Evolutionary conservation across 2,329 filamentous ascomycete genomes (phyloP).

Genomic region (Macroventuria anomochaeta): DNA sequence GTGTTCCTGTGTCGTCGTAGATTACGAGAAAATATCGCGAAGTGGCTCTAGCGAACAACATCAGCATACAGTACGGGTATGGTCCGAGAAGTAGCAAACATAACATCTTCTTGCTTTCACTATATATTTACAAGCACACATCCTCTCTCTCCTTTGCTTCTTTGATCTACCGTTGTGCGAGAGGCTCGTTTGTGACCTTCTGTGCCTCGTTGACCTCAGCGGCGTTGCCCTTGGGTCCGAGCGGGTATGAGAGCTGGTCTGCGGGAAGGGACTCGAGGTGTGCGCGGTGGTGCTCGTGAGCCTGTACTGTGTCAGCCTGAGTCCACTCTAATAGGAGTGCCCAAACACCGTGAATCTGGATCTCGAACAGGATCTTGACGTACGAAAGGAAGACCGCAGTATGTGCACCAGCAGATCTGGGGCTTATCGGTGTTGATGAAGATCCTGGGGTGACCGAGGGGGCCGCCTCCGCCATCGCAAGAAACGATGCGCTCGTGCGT

Average conservation of each 20-base stretch:
- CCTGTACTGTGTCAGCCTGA: constrained; percentile 60
- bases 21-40: too few species aligned
- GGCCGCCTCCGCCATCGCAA: constrained; percentile 92
- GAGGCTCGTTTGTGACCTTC: constrained; percentile 63
- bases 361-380: constrained; percentile 50
- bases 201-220: constrained; percentile 66
- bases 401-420: constrained; percentile 86
- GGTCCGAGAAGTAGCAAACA: not conserved
- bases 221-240: constrained; percentile 66
- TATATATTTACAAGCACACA: constrained; percentile 37
- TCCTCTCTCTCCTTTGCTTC: not conserved
- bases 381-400: constrained; percentile 94
- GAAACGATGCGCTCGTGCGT: constrained; percentile 79
- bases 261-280: constrained; percentile 81
- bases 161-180: constrained; percentile 64
- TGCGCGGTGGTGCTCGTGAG: constrained; percentile 85
- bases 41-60: too few species aligned
- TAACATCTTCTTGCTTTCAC: constrained; percentile 17
- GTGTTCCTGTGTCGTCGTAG: too few species aligned
- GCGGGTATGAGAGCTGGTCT: constrained; percentile 80
- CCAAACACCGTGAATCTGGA: not conserved
- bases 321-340: not conserved
- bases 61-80: too few species aligned
- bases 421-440: constrained; percentile 99
- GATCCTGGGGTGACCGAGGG: constrained; percentile 86